Evolutionary conservation across 768 basidiomycete species (phyloP).

Genomic region (Lentinula aciculospora): DNA sequence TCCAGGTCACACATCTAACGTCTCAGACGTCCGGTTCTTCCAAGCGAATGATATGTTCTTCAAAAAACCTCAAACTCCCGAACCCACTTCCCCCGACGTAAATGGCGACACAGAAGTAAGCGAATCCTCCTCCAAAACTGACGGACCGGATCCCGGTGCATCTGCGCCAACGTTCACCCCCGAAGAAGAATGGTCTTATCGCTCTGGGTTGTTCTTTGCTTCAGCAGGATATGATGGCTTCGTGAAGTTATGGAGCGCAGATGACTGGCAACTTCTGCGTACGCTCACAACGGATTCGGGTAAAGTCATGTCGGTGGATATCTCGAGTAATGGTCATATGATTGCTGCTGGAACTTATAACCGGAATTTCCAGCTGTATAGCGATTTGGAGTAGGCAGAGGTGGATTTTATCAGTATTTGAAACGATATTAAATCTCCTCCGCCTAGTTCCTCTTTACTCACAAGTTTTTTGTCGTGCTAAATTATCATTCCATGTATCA

Average conservation of each 20-base stretch:
- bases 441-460: neutral
- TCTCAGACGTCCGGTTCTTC: slow-evolving; percentile 96
- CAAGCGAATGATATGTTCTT: slow-evolving; percentile 52
- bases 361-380: slow-evolving; percentile 88
- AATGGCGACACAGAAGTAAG: slow-evolving; percentile 44
- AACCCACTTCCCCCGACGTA: slow-evolving; percentile 20
- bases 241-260: slow-evolving; percentile 95
- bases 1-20: slow-evolving; percentile 91
- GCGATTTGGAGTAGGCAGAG: slow-evolving; percentile 17
- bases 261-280: slow-evolving; percentile 92
- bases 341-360: slow-evolving; percentile 91
- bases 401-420: slow-evolving; percentile 29
- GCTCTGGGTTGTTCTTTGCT: slow-evolving; percentile 88
- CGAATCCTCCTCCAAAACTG: slow-evolving; percentile 22
- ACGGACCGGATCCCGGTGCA: slow-evolving; percentile 10
- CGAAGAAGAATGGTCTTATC: slow-evolving; percentile 71
- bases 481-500: neutral
- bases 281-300: slow-evolving; percentile 90
- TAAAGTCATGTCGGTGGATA: slow-evolving; percentile 99
- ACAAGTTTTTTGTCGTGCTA: neutral
- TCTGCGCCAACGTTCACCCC: slow-evolving; percentile 20
- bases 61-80: slow-evolving; percentile 27
- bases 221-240: slow-evolving; percentile 93
- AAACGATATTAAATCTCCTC: neutral
- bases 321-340: slow-evolving; percentile 76